Evolutionary conservation across 257 asterid species (phyloP), one percentile per base, ranked within the genome.

Genomic region (Prunella vulgaris): DNA sequence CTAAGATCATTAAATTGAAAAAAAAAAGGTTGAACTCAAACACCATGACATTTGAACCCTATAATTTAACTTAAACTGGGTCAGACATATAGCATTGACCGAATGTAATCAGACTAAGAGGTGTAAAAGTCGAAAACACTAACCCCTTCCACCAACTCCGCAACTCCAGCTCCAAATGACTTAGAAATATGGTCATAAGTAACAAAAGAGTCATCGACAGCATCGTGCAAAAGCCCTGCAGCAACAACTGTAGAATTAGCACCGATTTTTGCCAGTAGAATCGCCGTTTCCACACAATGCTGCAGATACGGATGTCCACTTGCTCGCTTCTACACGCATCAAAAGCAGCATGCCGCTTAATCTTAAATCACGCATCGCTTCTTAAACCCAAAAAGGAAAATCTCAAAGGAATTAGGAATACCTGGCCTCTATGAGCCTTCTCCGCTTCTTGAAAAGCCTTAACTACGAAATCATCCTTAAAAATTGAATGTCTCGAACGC

Each of bases 251-350:
- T 86, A 12, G 98, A 77, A 75, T 84, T 91, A 57, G 99, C 96
- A 25, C 99, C 99, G 33, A 89, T 72, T 25, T 64, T 63, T 7
- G 97, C 96, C 54, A 94, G 88, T 64, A 91, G 82, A 54, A 82
- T 71, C 0, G 95, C 97, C 1, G 99, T 94, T 74, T 94, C 99
- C 76, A 94, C 91, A 73, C 99, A 94, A 76, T 94, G 99, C 85
- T 94, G 89, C 77, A 94, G 77, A 76, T 94, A 91, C 44, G 97
- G 97, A 83, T 86, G 88, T 5, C 99, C 99, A 81, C 92, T 89
- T 15, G 88, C 96, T 37, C 99, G 85, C 64, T 75, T 77, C 99
- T 94, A 79, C 82, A 84, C 64, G 66, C 18, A 60, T 48, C 66
- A 74, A 74, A 10, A 67, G 10, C 73, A 63, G 25, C 58, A 72